Base-by-base conservation (phyloP, 129 eudicot species). In the Glebionis coronaria region DNA sequence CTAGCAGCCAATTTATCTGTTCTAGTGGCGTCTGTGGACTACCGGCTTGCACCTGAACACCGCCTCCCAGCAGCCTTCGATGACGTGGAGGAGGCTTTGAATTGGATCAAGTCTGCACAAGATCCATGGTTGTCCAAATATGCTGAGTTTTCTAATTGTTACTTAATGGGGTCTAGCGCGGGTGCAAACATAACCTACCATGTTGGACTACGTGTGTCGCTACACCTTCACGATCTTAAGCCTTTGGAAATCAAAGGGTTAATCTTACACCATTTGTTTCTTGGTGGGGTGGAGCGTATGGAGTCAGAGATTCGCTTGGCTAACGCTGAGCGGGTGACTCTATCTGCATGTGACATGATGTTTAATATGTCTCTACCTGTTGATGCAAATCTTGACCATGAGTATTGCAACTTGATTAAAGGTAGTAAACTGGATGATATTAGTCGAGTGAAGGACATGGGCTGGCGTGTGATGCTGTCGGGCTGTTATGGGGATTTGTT, bases 21-120 rank as follows among this genome's bases (percentile, higher is more conserved):
- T 0, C 52, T 82, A 74, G 85, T 85, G 14, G 74, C 73, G 9
- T 82, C 85, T 0, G 71, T 85, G 4, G 87, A 82, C 31, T 85
- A 85, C 66, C 87, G 87, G 11, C 78, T 85, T 0, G 81, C 87
- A 10, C 91, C 91, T 0, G 91, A 82, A 49, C 78, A 82, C 56
- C 87, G 91, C 42, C 91, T 85, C 5, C 91, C 91, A 38, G 87
- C 84, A 0, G 87, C 87, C 8, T 85, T 82, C 29, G 83, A 82
- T 1, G 91, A 85, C 42, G 91, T 76, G 19, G 18, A 79, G 27
- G 87, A 82, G 55, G 84, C 79, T 5, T 69, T 85, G 66, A 20
- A 56, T n/a, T 82, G 80, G 78, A 56, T 82, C 12, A 70, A 80
- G 12, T 44, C 44, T 16, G 19, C 71, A 5, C 52, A 47, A 11